These are phyloP conservation scores for Bauhinia variegata DNA, from an alignment of 306 rosid species.

Conservation along the genomic window DNA sequence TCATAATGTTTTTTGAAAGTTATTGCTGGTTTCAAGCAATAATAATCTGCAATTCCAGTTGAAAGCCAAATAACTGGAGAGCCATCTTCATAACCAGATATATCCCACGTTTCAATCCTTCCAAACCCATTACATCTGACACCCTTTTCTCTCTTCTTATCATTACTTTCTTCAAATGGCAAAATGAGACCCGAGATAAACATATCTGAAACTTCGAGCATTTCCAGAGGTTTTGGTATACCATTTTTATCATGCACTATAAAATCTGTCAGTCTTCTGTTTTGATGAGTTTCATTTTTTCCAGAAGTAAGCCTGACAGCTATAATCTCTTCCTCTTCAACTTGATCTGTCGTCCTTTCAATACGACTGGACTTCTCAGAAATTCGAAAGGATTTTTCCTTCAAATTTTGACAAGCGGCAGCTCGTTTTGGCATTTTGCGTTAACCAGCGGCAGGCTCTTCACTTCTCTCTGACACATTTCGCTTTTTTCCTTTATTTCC, in stretches of 20 bases:
- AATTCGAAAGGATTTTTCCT: conserved; percentile 56
- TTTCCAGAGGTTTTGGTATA: conserved; percentile 61
- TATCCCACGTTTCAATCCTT: conserved; percentile 83
- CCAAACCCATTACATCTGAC: conserved; percentile 84
- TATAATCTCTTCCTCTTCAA: conserved; percentile 65
- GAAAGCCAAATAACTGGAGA: conserved; percentile 85
- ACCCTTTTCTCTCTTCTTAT: conserved; percentile 69
- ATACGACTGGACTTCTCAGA: conserved; percentile 57
- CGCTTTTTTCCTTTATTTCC: conserved; percentile 59
- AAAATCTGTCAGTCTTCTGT: conserved; percentile 76
- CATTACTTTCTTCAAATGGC: conserved; percentile 61
- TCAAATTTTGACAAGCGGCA: conserved; percentile 74
- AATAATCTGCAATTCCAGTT: conserved; percentile 80
- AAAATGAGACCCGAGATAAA: conserved; percentile 72
- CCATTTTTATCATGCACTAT: conserved; percentile 75
- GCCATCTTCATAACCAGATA: conserved; percentile 94
- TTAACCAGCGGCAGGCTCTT: conserved; percentile 50
- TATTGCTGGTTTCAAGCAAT: conserved; percentile 70
- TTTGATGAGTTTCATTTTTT: conserved; percentile 58
- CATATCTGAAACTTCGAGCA: conserved; percentile 74
- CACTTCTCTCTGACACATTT: conserved; percentile 42
- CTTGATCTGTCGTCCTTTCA: conserved; percentile 58
- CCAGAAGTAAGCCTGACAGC: conserved; percentile 70
- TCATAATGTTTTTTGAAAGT: conserved; percentile 70
- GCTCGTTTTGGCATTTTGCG: conserved; percentile 90